Evolutionary conservation across 768 basidiomycete species (phyloP).

Genomic region (Peribolospora kevripleyi): DNA sequence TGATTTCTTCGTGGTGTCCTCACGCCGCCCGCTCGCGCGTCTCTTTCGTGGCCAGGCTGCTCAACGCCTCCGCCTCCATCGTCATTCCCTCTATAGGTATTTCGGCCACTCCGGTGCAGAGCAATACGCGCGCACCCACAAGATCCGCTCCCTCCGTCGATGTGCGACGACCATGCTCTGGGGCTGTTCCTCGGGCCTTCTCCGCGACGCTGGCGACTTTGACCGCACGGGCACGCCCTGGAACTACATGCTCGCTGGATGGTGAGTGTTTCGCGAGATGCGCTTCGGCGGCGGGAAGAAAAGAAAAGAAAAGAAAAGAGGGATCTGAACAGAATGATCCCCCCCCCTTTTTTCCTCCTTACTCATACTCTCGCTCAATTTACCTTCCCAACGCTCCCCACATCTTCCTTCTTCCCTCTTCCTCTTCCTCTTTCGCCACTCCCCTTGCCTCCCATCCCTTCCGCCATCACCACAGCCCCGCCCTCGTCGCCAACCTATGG

Average conservation of each 20-base stretch:
- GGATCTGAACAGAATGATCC: no score
- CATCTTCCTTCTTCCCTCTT: neutral
- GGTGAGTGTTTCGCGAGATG: conserved; percentile 32
- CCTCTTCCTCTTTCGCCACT: neutral
- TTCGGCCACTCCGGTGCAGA: conserved; percentile 94
- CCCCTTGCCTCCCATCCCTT: neutral
- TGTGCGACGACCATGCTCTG: conserved; percentile 93
- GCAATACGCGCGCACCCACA: conserved; percentile 73
- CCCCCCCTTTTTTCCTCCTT: no score
- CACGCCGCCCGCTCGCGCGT: no score
- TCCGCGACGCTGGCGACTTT: conserved; percentile 81
- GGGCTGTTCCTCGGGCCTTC: conserved; percentile 85
- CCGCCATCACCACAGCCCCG: conserved; percentile 33
- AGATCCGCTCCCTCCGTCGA: conserved; percentile 49
- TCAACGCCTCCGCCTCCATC: no score
- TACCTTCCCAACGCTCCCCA: no score
- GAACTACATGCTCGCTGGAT: conserved; percentile 90
- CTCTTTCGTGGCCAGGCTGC: no score
- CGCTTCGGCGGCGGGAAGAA: neutral
- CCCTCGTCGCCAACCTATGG: conserved; percentile 85
- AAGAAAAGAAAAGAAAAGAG: no score
- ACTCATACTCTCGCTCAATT: no score
- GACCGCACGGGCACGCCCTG: conserved; percentile 77
- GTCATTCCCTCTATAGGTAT: conserved; percentile 33
- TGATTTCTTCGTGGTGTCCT: neutral